phyloP scores from a whole-genome alignment of 768 basidiomycete genomes.

The Podaxis sp. region DNA sequence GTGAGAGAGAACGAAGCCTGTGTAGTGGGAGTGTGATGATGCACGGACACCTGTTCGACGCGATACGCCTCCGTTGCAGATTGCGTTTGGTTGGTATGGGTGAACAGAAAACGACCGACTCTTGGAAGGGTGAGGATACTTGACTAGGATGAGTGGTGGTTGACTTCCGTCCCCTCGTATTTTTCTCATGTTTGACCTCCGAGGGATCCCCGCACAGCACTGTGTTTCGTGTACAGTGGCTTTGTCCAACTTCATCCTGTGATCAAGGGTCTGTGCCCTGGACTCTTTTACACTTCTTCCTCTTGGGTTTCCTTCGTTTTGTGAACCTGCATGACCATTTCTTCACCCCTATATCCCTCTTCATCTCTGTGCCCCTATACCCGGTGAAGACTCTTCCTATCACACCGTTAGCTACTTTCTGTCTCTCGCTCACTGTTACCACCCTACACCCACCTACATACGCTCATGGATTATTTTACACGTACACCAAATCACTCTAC shows the following conservation, averaged over 20 bases:
- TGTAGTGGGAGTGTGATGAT: neutral
- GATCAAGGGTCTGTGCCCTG: neutral
- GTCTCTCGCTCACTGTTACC: neutral
- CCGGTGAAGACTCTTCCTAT: neutral
- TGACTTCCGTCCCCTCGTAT: neutral
- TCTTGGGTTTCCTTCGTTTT: neutral
- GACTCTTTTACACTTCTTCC: neutral
- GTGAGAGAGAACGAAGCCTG: conserved; percentile 15
- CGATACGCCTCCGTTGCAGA: neutral
- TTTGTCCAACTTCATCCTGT: conserved; percentile 12
- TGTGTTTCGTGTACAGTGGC: conserved; percentile 1
- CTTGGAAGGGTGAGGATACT: neutral
- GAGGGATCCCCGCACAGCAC: neutral
- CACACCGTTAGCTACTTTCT: neutral
- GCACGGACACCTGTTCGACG: neutral
- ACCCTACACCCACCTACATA: neutral
- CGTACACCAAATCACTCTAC: conserved; percentile 15
- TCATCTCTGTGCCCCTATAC: conserved; percentile 8
- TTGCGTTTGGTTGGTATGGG: neutral
- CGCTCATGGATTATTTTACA: conserved; percentile 14
- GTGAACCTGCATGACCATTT: conserved; percentile 6
- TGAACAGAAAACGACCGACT: neutral
- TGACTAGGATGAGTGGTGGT: conserved; percentile 7
- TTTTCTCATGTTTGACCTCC: neutral
- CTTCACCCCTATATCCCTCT: neutral